phyloP scores from a whole-genome alignment of 1,284 basidiomycete genomes.

The Polyporus tsugae region DNA sequence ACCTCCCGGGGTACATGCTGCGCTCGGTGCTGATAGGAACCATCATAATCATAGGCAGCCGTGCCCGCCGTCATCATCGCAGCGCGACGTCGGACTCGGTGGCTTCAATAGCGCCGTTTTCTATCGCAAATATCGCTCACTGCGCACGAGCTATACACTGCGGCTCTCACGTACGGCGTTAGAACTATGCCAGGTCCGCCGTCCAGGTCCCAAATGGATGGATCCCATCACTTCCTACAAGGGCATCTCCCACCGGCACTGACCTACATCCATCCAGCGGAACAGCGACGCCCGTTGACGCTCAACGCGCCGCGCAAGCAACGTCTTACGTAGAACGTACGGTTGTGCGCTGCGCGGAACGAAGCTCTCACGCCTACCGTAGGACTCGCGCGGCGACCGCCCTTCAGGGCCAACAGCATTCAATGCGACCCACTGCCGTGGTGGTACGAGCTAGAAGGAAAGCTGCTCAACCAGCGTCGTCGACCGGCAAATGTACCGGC shows the following conservation, averaged over 20 bases:
- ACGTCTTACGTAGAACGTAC: constrained; percentile 15
- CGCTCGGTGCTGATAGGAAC: background rate
- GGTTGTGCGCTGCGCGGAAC: constrained; percentile 2
- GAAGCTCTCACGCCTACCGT: constrained; percentile 21
- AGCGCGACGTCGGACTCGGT: background rate
- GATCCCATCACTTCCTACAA: constrained; percentile 15
- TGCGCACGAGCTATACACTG: background rate
- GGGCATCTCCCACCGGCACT: constrained; percentile 19
- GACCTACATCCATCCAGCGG: constrained; percentile 20
- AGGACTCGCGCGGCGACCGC: constrained; percentile 30
- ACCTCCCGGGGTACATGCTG: background rate
- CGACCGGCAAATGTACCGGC: background rate
- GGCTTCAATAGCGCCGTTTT: background rate
- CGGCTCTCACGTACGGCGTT: constrained; percentile 17
- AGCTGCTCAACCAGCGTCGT: constrained; percentile 3
- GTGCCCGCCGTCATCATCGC: background rate
- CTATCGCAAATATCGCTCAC: constrained; percentile 10
- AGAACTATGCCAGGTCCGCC: constrained; percentile 19
- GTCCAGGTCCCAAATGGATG: constrained; percentile 17
- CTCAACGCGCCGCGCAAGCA: constrained; percentile 14
- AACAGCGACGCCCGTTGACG: constrained; percentile 16
- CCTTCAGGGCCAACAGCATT: constrained; percentile 24
- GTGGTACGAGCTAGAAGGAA: constrained; percentile 8
- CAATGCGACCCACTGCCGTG: constrained; percentile 12
- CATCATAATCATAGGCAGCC: background rate